Evolutionary conservation across 495 filamentous ascomycete genomes (phyloP).

Genomic region (Diplogelasinospora grovesii): DNA sequence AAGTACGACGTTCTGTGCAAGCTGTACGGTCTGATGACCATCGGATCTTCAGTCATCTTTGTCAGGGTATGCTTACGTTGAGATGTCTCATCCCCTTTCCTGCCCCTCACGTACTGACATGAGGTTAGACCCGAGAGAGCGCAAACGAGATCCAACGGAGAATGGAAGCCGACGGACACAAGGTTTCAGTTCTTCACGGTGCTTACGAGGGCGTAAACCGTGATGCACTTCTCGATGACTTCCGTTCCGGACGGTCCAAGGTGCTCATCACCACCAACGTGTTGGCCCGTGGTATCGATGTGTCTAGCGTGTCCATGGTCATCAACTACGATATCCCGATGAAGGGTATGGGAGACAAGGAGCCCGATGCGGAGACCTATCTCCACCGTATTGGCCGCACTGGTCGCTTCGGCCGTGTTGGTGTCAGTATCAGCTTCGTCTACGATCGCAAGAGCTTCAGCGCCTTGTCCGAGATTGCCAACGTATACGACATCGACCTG

Average conservation of each 20-base stretch:
- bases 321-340: constrained; percentile 86
- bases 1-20: constrained; percentile 86
- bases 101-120: constrained; percentile 16
- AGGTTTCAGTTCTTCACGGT: constrained; percentile 80
- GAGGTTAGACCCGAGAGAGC: constrained; percentile 62
- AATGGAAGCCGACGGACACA: constrained; percentile 84
- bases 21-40: constrained; percentile 91
- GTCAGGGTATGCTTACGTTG: constrained; percentile 63
- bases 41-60: constrained; percentile 97
- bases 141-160: constrained; percentile 75
- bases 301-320: constrained; percentile 92
- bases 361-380: constrained; percentile 85
- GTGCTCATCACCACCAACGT: constrained; percentile 99
- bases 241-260: constrained; percentile 80
- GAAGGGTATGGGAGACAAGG: constrained; percentile 41
- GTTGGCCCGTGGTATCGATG: constrained; percentile 92
- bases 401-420: constrained; percentile 94
- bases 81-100: background rate
- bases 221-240: constrained; percentile 79
- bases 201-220: constrained; percentile 76
- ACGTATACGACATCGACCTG: constrained; percentile 55
- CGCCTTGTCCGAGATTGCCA: constrained; percentile 68
- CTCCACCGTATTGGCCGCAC: constrained; percentile 97
- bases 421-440: constrained; percentile 89
- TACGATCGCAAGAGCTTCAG: constrained; percentile 68